A percentile compares a stretch with the other conserved stretches of the same genome.
Evolutionary conservation across 148 eudicot species (phyloP).

Genomic region (Fallopia convolvulus): DNA sequence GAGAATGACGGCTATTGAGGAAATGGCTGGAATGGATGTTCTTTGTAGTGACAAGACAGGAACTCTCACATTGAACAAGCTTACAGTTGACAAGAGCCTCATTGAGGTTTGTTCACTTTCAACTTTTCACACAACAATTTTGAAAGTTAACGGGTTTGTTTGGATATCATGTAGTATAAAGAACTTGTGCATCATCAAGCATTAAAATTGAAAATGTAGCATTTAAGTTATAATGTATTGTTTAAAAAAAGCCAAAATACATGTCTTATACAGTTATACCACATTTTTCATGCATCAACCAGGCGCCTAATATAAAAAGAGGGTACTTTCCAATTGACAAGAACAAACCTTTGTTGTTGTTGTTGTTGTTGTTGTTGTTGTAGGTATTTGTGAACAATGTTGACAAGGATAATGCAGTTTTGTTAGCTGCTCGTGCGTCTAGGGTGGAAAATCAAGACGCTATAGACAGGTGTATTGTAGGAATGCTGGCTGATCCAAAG

Average conservation of each 20-base stretch:
- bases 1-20: slow-evolving; percentile 91
- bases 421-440: slow-evolving; percentile 78
- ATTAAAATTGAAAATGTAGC: too few relatives aligned
- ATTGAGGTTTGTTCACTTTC: slow-evolving; percentile 40
- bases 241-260: too few relatives aligned
- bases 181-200: too few relatives aligned
- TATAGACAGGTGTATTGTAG: slow-evolving; percentile 83
- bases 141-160: not conserved
- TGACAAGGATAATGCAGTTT: slow-evolving; percentile 44
- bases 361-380: slow-evolving; percentile 16
- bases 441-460: slow-evolving; percentile 91
- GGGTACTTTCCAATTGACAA: not conserved
- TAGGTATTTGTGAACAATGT: slow-evolving; percentile 49
- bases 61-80: slow-evolving; percentile 76
- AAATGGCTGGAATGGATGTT: slow-evolving; percentile 93
- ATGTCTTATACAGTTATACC: too few relatives aligned
- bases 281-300: too few relatives aligned
- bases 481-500: slow-evolving; percentile 79
- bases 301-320: too few relatives aligned
- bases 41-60: slow-evolving; percentile 89
- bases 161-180: too few relatives aligned
- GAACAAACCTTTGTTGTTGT: not conserved
- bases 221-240: too few relatives aligned
- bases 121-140: not conserved
- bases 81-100: slow-evolving; percentile 57